Base-by-base conservation (phyloP, 192 early-diverging fungal species). In the Linnemannia exigua region DNA sequence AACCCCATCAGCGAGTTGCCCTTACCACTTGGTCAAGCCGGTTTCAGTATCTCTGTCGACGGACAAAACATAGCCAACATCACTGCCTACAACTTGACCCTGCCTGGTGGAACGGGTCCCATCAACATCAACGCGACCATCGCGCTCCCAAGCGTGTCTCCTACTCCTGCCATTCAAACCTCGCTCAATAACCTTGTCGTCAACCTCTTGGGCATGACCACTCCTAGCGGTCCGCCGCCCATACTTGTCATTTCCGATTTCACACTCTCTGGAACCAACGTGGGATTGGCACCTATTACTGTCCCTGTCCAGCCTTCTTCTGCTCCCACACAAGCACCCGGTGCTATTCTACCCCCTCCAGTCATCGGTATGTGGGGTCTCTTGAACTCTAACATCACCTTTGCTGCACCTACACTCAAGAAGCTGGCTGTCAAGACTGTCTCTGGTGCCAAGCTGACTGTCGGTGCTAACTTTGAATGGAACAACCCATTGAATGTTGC, bases 401-500 rank as follows among this genome's bases (percentile, higher is more conserved):
- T 70, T 14, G 76, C 74, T 6, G 12, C 28, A 44, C 83, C 83
- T n/a, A 80, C 78, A 0, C 33, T 86, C 22, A 80, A 75, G 74
- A 86, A 86, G 47, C 36, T 86, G 50, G 72, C 41, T 12, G 28
- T 80, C 70, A 79, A 80, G 70, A 61, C 83, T 38, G 68, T 75
- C 31, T 46, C 83, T n/a, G 83, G 83, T 36, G 78, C 78, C 28
- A 54, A 79, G 54, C 20, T 86, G 54, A 80, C 69, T 36, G 78
- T 67, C 8, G 83, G 78, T 51, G 78, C 79, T 28, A 78, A 78
- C 33, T 86, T 86, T 70, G 41, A 74, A 4, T 86, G 83, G 83
- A 54, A 76, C 46, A 86, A 80, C 70, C 83, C 83, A 20, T 48
- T 80, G 69, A 80, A 86, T 63, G 33, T 86, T 80, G 74, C 25